Evolutionary conservation across 306 rosid species (phyloP), one percentile per base, ranked within the genome.

Genomic region (Carpinus viminea): DNA sequence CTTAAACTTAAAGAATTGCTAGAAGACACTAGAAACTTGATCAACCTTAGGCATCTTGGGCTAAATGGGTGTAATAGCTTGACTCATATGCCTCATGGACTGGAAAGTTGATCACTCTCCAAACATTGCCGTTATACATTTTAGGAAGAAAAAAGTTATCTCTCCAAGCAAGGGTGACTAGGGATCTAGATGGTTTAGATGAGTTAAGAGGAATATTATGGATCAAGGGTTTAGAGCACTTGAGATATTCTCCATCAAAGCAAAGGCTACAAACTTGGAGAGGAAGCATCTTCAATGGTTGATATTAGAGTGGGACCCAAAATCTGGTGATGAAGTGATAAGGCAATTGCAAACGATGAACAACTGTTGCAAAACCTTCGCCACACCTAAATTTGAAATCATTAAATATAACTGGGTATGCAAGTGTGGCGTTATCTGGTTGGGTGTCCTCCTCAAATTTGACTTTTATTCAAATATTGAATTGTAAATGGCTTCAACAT

Each of bases 1-100:
- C 3, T 15, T 18, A 0, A 0, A 2, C 78, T 81, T 47, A 43
- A 53, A 56, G 70, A 76, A 31, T 21, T 81, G 43, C 81, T 81
- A 6, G 41, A 56, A 21, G 31, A 71, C 20, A 21, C 76, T 3
- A 2, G 12, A 16, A 4, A n/a, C 2, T 17, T 51, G 57, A 26
- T 50, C 13, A 70, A 34, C 20, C 56, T 76, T 12, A 76, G 77
- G n/a, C 77, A 75, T 79, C 80, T 86, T 54, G 12, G 11, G 8
- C 7, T 74, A 9, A 0, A 3, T 0, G 72, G 0, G 21, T 74
- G 41, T 12, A 0, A 1, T 18, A 8, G 50, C 47, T 71, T 20
- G 26, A 59, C 31, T 2, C 5, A 11, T 34, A 74, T 59, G 66
- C 56, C 80, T 3, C 16, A 1, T 45, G 62, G 70, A 24, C 8